A percentile compares a stretch with the other conserved stretches of the same genome.
phyloP scores from a whole-genome alignment of 1,284 basidiomycete species.

The Phlebopus sp. region DNA sequence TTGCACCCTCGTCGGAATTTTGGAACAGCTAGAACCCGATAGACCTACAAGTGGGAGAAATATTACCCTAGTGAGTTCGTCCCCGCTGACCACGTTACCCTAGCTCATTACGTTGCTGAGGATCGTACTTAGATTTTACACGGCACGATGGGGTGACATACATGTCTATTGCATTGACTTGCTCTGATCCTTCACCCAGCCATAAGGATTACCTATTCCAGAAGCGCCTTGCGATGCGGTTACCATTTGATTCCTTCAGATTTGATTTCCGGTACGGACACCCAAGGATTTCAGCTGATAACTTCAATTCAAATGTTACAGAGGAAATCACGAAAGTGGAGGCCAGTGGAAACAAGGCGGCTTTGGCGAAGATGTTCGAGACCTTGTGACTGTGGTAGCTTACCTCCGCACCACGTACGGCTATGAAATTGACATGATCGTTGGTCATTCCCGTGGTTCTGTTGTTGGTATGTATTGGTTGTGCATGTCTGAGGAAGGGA shows the following conservation, averaged over 20 bases:
- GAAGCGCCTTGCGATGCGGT: slow-evolving; percentile 61
- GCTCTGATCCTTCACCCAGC: slow-evolving; percentile 35
- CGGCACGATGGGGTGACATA: slow-evolving; percentile 67
- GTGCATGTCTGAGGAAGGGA: slow-evolving; percentile 55
- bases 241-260: slow-evolving; percentile 77
- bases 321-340: slow-evolving; percentile 72
- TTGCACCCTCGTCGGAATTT: slow-evolving; percentile 54
- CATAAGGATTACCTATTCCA: slow-evolving; percentile 85
- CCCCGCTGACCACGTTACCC: slow-evolving; percentile 1
- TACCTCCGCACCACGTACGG: slow-evolving; percentile 56
- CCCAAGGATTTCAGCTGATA: neutral
- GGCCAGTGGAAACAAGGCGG: slow-evolving; percentile 61
- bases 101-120: slow-evolving; percentile 8
- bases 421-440: slow-evolving; percentile 63
- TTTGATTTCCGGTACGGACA: slow-evolving; percentile 78
- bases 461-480: slow-evolving; percentile 67
- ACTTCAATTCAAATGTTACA: slow-evolving; percentile 26
- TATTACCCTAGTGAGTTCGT: slow-evolving; percentile 61
- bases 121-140: slow-evolving; percentile 58
- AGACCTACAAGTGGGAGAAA: slow-evolving; percentile 52
- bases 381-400: slow-evolving; percentile 61
- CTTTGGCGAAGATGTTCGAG: slow-evolving; percentile 57
- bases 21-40: slow-evolving; percentile 58
- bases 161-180: neutral
- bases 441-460: slow-evolving; percentile 74